These are phyloP conservation scores for Paramecium caudatum DNA, from an alignment of 73 alveolate genomes.

Conservation along the genomic window DNA sequence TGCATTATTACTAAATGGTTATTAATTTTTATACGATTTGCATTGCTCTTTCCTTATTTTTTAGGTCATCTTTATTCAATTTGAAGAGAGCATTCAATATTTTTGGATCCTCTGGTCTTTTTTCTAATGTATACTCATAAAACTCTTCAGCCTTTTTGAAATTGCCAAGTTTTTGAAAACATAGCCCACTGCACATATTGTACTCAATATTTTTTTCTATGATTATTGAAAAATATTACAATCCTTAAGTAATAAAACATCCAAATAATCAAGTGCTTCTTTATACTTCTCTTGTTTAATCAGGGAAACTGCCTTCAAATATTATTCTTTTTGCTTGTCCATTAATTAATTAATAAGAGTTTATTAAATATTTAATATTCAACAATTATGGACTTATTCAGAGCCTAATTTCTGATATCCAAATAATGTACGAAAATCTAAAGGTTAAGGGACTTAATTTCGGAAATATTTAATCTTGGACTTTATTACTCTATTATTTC, in stretches of 20 bases:
- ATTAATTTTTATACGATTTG: slow-evolving; percentile 19
- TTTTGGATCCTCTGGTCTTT: slow-evolving; percentile 51
- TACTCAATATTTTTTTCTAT: slow-evolving; percentile 40
- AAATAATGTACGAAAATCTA: no score
- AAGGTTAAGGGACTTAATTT: no score
- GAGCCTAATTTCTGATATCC: no score
- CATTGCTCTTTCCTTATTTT: slow-evolving; percentile 37
- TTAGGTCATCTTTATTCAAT: slow-evolving; percentile 52
- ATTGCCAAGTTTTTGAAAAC: neutral
- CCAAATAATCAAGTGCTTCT: slow-evolving; percentile 46
- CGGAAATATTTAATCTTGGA: no score
- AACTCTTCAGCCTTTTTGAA: slow-evolving; percentile 22
- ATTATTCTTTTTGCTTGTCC: slow-evolving; percentile 34
- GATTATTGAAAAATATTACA: neutral
- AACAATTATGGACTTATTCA: no score
- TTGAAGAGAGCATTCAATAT: slow-evolving; percentile 21
- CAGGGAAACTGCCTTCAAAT: neutral
- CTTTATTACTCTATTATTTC: no score
- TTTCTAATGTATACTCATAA: neutral
- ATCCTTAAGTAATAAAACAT: slow-evolving; percentile 9
- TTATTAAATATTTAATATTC: no score
- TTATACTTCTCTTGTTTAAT: slow-evolving; percentile 22
- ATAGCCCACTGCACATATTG: slow-evolving; percentile 31
- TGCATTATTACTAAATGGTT: neutral
- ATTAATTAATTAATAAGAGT: no score